These are phyloP conservation scores for Rhynchosporium secalis DNA, from an alignment of 2,329 filamentous ascomycete species.

Conservation along the genomic window DNA sequence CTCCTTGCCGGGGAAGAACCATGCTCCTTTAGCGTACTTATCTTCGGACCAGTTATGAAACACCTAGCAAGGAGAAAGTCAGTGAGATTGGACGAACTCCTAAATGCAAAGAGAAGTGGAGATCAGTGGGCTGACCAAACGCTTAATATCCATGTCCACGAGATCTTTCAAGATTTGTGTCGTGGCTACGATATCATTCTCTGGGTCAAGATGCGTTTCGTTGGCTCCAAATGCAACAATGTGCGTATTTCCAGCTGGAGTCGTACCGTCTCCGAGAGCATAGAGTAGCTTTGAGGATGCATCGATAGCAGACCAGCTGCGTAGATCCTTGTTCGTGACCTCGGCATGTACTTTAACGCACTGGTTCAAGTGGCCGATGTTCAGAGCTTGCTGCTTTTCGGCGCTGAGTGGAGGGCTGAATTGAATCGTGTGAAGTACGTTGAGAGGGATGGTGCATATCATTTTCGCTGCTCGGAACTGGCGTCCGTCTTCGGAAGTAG, in stretches of 20 bases:
- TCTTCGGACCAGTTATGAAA: slow-evolving; percentile 53
- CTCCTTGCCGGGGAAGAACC: slow-evolving; percentile 44
- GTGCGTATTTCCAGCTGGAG: slow-evolving; percentile 48
- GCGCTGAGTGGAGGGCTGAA: slow-evolving; percentile 45
- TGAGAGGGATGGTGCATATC: slow-evolving; percentile 48
- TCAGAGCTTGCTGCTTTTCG: slow-evolving; percentile 42
- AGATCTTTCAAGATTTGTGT: slow-evolving; percentile 41
- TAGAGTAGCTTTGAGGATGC: slow-evolving; percentile 47
- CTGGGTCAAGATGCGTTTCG: slow-evolving; percentile 47
- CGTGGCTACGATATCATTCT: slow-evolving; percentile 42
- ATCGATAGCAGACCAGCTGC: slow-evolving; percentile 48
- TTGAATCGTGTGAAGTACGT: slow-evolving; percentile 44
- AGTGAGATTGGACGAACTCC: neutral
- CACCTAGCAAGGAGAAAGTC: slow-evolving; percentile 33
- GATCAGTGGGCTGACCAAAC: neutral
- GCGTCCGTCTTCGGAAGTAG: slow-evolving; percentile 32
- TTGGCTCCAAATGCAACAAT: slow-evolving; percentile 48
- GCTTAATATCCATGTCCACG: slow-evolving; percentile 31
- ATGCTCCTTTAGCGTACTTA: slow-evolving; percentile 48
- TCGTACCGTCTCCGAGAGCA: slow-evolving; percentile 48
- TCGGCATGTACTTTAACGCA: slow-evolving; percentile 50
- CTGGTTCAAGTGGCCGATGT: slow-evolving; percentile 48
- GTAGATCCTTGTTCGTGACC: slow-evolving; percentile 43
- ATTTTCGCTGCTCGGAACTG: slow-evolving; percentile 39
- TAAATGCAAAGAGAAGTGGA: neutral